These are phyloP conservation scores for Pholiota molesta DNA, from an alignment of 768 basidiomycete genomes.

Conservation along the genomic window DNA sequence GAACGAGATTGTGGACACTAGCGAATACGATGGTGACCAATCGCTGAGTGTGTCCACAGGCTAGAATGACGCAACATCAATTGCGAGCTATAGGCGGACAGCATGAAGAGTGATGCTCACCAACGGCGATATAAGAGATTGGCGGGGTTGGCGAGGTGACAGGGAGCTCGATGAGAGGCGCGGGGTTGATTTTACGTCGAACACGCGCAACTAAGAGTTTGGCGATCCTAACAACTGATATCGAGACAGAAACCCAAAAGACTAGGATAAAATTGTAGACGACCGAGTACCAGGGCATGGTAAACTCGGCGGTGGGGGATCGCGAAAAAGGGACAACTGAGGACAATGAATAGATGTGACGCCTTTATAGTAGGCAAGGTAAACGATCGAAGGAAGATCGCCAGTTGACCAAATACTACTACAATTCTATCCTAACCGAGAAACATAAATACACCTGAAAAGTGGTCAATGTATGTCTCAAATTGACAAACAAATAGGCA, in stretches of 20 bases:
- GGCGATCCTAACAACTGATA: background rate
- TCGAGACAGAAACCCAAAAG: background rate
- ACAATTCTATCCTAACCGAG: too few species aligned
- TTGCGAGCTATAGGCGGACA: background rate
- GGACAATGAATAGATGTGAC: background rate
- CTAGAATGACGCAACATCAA: background rate
- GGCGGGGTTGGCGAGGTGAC: conserved; percentile 2
- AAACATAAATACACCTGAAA: too few species aligned
- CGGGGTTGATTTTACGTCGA: background rate
- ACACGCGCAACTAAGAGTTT: background rate
- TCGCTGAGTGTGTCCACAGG: background rate
- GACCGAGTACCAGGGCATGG: background rate
- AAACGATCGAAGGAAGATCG: background rate
- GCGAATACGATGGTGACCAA: background rate
- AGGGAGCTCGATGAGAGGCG: conserved; percentile 3
- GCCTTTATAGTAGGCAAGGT: too few species aligned
- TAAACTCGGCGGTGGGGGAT: background rate
- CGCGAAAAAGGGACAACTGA: background rate
- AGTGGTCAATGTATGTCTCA: background rate
- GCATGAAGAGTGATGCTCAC: background rate
- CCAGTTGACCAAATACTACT: too few species aligned
- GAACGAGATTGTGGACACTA: background rate
- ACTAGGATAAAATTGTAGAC: background rate
- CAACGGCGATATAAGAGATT: background rate
- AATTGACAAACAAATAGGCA: too few species aligned